phyloP scores from a whole-genome alignment of 2,329 filamentous ascomycete genomes.

The Westerdykella aurantiaca region DNA sequence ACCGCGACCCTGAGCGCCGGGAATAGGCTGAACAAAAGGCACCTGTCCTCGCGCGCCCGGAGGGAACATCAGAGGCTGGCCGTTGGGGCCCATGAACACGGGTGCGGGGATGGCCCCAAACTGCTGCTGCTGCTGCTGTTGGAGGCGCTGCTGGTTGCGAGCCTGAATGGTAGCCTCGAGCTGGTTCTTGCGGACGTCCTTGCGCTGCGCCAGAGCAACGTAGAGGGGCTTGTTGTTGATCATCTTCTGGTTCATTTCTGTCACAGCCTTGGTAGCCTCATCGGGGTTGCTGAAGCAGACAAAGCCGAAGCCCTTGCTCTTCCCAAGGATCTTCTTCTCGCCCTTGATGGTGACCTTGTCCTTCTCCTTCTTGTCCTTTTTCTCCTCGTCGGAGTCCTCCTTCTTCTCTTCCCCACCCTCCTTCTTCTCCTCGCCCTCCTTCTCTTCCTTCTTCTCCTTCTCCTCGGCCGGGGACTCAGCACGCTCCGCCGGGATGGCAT shows the following conservation, averaged over 20 bases:
- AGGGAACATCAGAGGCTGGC: constrained; percentile 60
- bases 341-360: constrained; percentile 51
- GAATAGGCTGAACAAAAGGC: constrained; percentile 56
- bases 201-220: constrained; percentile 95
- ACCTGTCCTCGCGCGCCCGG: constrained; percentile 52
- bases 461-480: constrained; percentile 43
- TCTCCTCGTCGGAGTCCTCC: constrained; percentile 56
- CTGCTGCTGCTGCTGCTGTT: constrained; percentile 76
- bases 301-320: constrained; percentile 99
- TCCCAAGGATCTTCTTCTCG: constrained; percentile 68
- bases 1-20: constrained; percentile 73
- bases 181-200: constrained; percentile 98
- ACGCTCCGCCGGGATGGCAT: constrained; percentile 54
- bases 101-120: constrained; percentile 50
- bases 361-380: constrained; percentile 50
- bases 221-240: constrained; percentile 94
- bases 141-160: constrained; percentile 96
- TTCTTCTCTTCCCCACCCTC: constrained; percentile 55
- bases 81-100: constrained; percentile 85
- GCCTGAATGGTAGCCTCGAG: constrained; percentile 99
- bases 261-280: constrained; percentile 97
- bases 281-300: constrained; percentile 99
- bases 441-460: constrained; percentile 44
- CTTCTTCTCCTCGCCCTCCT: constrained; percentile 50
- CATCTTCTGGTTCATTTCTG: constrained; percentile 99